These are phyloP conservation scores for Boletus rex-veris DNA, from an alignment of 768 basidiomycete genomes.

Conservation along the genomic window DNA sequence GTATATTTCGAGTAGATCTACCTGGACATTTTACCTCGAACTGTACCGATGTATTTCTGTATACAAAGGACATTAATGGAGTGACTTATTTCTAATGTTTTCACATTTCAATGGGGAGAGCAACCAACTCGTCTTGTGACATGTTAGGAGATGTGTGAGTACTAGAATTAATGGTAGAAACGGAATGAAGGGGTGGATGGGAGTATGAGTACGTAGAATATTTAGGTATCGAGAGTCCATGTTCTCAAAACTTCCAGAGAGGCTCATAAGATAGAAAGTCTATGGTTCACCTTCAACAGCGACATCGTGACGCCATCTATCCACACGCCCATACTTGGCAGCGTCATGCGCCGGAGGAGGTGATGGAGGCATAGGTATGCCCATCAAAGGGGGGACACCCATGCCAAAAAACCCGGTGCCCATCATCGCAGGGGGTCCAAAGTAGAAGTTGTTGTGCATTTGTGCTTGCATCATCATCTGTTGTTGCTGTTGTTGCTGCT, in stretches of 20 bases:
- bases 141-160: constrained; percentile 1
- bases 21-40: constrained; percentile 30
- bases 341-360: constrained; percentile 64
- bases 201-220: not conserved
- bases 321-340: constrained; percentile 66
- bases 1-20: constrained; percentile 39
- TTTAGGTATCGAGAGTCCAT: constrained; percentile 6
- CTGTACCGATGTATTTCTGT: constrained; percentile 35
- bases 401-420: constrained; percentile 60
- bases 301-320: constrained; percentile 79
- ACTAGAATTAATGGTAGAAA: not conserved
- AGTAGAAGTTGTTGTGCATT: constrained; percentile 72
- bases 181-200: not conserved
- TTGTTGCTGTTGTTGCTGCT: constrained; percentile 54
- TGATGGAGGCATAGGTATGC: constrained; percentile 41
- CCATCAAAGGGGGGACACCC: constrained; percentile 47
- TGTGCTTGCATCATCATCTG: constrained; percentile 77
- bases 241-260: constrained; percentile 7
- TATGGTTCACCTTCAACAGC: constrained; percentile 59
- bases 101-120: not conserved
- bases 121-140: not conserved
- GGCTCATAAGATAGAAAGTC: constrained; percentile 7
- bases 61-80: constrained; percentile 34
- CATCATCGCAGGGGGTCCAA: constrained; percentile 65
- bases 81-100: constrained; percentile 33